Base-by-base conservation (phyloP, 1,284 basidiomycete species). In the Moesziomyces sp. region DNA sequence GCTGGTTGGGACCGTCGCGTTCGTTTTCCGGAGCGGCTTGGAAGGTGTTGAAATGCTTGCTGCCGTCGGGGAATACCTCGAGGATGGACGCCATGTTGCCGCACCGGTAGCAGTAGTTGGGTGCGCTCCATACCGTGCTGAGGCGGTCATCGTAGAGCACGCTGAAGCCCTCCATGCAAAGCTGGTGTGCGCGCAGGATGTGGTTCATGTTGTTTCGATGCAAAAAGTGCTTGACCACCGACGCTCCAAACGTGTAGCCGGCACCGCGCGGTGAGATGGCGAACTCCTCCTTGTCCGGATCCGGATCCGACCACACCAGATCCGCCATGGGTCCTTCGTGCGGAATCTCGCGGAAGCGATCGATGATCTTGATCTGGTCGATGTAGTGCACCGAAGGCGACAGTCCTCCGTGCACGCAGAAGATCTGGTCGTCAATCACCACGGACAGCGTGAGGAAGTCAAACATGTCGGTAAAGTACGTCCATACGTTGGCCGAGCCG, bases 301-400 rank as follows among this genome's bases (percentile, higher is more conserved):
- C 97, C 34, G 97, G 97, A 88, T 99, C 97, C 46, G 94, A 97
- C 97, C 97, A 99, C 3, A 99, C 97, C 24, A 99, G 88, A 87
- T 99, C 97, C n/a, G 96, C 96, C 94, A 99, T 99, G 5, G 97
- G 96, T 1, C 97, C 97, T 86, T 99, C 97, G 82, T 99, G 97
- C 45, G 97, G 97, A 67, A 99, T 98, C 87, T 99, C 97, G 93
- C 96, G 89, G 87, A 99, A 99, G 52, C 97, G 91, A 87, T 99
- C 97, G 52, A 99, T 93, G 51, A 99, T 93, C 86, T 98, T 99
- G 85, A 99, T 96, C 86, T 99, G 97, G 87, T 99, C 97, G 83
- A 99, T 96, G 53, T 94, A 96, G 85, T 99, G 97, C 78, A 99
- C 95, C 9, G 94, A 97, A 16, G 97, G 97, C 28, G 94, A 97